Conservation (phyloP, 108 stramenopile genomes). For the Epithemia pelagica region DNA sequence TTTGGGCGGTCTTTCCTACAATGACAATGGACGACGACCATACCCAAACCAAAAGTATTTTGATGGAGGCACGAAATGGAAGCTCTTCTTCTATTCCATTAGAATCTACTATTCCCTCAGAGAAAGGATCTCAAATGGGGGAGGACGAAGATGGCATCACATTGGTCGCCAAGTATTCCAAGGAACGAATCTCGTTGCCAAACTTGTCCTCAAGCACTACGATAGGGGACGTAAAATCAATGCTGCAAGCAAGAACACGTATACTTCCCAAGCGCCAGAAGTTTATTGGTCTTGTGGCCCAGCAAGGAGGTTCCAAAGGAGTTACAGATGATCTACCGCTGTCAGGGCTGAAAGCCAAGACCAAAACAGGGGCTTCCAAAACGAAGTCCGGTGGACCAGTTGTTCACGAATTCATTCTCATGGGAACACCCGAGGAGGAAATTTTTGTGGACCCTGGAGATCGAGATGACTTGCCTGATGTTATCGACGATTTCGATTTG, state of each 20-base stretch:
- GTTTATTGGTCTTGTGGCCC: conserved; percentile 72
- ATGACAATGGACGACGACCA: too few species aligned
- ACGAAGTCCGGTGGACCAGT: background rate
- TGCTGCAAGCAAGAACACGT: conserved; percentile 50
- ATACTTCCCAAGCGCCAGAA: conserved; percentile 88
- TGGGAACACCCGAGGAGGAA: conserved; percentile 91
- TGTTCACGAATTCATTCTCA: conserved; percentile 79
- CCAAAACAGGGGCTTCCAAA: conserved; percentile 4
- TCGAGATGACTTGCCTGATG: conserved; percentile 65
- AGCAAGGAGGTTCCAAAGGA: conserved; percentile 17
- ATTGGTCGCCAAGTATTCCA: conserved; percentile 77
- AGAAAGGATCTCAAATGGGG: background rate
- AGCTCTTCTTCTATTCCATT: too few species aligned
- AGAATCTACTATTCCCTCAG: too few species aligned
- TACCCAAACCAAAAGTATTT: too few species aligned
- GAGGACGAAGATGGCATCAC: conserved; percentile 13
- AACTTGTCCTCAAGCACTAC: conserved; percentile 43
- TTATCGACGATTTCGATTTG: conserved; percentile 88
- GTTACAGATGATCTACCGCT: conserved; percentile 61
- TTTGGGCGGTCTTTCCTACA: too few species aligned
- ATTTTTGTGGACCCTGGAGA: conserved; percentile 89
- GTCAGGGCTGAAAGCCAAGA: conserved; percentile 44
- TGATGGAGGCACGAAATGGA: too few species aligned
- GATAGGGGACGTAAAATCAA: conserved; percentile 52
- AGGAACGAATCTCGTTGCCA: conserved; percentile 51